Evolutionary conservation across 2,329 filamentous ascomycete species (phyloP).

Genomic region (Daldinia eschscholtzii): DNA sequence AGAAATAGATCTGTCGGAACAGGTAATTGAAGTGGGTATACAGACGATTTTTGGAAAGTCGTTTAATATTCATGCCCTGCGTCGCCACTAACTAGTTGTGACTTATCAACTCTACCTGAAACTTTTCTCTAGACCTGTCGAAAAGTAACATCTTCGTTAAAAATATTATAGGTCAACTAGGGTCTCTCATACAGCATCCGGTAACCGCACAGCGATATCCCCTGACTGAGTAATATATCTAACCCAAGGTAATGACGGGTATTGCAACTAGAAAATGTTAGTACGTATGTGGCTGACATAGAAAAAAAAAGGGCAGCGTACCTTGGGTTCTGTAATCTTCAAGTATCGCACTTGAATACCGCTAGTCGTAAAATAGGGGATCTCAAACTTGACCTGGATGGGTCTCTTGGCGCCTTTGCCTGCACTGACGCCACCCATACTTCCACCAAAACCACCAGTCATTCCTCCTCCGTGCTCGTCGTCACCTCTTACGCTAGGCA

Average conservation of each 20-base stretch:
- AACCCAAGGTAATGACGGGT: conserved; percentile 96
- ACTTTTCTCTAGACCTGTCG: conserved; percentile 45
- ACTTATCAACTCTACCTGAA: conserved; percentile 45
- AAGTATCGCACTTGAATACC: conserved; percentile 98
- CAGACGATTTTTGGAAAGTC: conserved; percentile 14
- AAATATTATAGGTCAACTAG: conserved; percentile 40
- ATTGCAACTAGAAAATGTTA: conserved; percentile 79
- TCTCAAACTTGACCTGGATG: conserved; percentile 99
- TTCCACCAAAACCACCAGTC: conserved; percentile 96
- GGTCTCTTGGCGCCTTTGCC: conserved; percentile 92
- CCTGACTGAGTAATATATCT: conserved; percentile 98
- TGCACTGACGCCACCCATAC: conserved; percentile 90
- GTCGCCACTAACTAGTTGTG: conserved; percentile 33
- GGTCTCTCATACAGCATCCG: conserved; percentile 77
- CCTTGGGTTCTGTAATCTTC: conserved; percentile 99
- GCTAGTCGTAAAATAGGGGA: conserved; percentile 99
- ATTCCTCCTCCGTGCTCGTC: conserved; percentile 96
- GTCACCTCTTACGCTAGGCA: conserved; percentile 93
- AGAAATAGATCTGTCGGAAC: neutral
- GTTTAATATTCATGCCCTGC: conserved; percentile 39
- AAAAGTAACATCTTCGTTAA: conserved; percentile 43
- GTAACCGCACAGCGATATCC: conserved; percentile 93
- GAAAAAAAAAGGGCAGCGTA: conserved; percentile 60
- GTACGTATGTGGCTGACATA: neutral
- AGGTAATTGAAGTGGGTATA: conserved; percentile 14